Conservation (phyloP, 495 filamentous ascomycete species). For the Lasiosphaeria ovina region DNA sequence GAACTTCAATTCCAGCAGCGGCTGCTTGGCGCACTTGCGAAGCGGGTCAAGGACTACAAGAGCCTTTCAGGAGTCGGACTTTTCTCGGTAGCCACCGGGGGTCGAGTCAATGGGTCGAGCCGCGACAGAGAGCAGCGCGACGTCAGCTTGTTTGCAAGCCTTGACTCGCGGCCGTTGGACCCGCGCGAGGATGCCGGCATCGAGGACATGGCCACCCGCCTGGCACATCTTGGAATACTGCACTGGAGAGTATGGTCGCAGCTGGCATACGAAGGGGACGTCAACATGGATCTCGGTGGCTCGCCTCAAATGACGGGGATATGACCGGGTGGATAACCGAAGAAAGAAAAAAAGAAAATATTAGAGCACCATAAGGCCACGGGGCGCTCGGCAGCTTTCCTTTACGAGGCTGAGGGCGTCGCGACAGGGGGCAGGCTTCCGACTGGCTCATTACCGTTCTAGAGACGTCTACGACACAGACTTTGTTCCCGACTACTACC, state of each 20-base stretch:
- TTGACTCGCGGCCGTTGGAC: conserved; percentile 27
- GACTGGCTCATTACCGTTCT: conserved; percentile 10
- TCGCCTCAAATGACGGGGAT: background rate
- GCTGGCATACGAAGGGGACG: conserved; percentile 55
- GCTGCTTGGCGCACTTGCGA: conserved; percentile 41
- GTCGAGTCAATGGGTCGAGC: conserved; percentile 24
- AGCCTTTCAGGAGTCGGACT: conserved; percentile 48
- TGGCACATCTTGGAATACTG: conserved; percentile 75
- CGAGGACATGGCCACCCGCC: conserved; percentile 65
- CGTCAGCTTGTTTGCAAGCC: conserved; percentile 21
- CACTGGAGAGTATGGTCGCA: conserved; percentile 88
- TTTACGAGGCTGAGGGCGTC: background rate
- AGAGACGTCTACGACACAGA: background rate
- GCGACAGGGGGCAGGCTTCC: background rate
- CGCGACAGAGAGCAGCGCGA: conserved; percentile 19
- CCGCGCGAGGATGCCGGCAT: conserved; percentile 52
- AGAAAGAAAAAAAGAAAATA: no score
- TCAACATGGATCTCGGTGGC: conserved; percentile 20
- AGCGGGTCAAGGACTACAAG: conserved; percentile 49
- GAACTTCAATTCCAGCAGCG: conserved; percentile 42
- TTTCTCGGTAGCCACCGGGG: conserved; percentile 50
- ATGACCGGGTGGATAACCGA: conserved; percentile 5
- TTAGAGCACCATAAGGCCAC: background rate
- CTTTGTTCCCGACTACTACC: conserved; percentile 10
- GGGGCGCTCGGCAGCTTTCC: background rate